Base-by-base conservation (phyloP, 805 yeast species). In the Peterozyma toletana region DNA sequence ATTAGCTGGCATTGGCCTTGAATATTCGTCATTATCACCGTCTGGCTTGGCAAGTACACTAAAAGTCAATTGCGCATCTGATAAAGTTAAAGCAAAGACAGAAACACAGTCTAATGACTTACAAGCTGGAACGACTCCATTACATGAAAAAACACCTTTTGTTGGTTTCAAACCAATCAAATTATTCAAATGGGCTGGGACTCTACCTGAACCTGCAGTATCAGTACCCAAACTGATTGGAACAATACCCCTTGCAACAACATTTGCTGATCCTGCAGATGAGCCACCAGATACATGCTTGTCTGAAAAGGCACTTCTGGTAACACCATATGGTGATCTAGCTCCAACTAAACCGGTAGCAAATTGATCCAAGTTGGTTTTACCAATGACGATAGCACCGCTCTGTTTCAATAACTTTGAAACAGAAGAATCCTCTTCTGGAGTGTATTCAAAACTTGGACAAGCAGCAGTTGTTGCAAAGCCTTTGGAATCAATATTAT, bases 141-240 rank as follows among this genome's bases (percentile, higher is more conserved):
- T 61, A 46, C 95, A 80, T 9, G 96, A 86, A 54, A 91, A 82
- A 1, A 78, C 78, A 44, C 99, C 99, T 49, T 80, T 79, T 1
- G 97, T 82, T 34, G 99, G 98, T 64, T 91, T 91, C 52, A 93
- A 75, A 16, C 98, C 98, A 50, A 91, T 76, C 53, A 89, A 66
- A 63, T 93, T 93, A 73, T 91, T 91, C 51, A 91, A 71, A 30
- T 89, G 91, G 21, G 98, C 98, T 27, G 99, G 99, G 30, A 91
- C 99, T 57, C 99, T 78, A 36, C 97, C 97, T 5, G 96, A 87
- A 17, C 99, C 99, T 9, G 99, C 99, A 33, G 99, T 91, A 60
- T 91, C 99, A 5, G 98, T 93, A 33, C 97, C 97, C 53, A 91
- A 70, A 1, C 96, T 75, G 40, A 91, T 56, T 31, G 98, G 96